Evolutionary conservation across 192 early-diverging fungal genomes (phyloP), one percentile per base, ranked within the genome.

Genomic region (Podila epigama): DNA sequence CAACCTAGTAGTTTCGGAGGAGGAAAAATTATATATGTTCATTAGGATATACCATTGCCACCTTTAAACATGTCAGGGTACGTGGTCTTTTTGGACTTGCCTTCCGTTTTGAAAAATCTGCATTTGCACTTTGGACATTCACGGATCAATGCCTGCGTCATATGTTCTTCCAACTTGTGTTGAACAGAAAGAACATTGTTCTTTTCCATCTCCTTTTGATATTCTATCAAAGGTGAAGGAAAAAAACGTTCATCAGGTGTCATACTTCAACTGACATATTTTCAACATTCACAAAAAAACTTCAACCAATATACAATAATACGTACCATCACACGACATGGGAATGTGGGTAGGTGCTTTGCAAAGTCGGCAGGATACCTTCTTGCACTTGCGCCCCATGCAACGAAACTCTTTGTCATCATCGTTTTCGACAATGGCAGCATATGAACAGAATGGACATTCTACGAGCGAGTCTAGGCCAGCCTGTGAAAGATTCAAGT

Each of bases 331-430:
- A 72, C 87, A 88, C 0, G 86, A 79, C 25, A 69, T 58, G 2
- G 87, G 87, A 52, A 85, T 66, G 60, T 88, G 87, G 50, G 85
- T 89, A 5, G 56, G 77, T 3, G 63, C 63, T 41, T 80, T 70
- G 22, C 87, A 88, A 20, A 70, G 40, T 4, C 87, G 72, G 42
- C 87, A 88, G 2, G 82, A 82, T 27, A 88, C 81, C 16, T 65
- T 75, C 20, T 50, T 59, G 56, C 87, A 88, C 28, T 60, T 66
- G 7, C 52, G 72, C 22, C 79, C 75, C 41, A 71, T 37, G 54
- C 87, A 88, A n/a, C 68, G 66, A 68, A 88, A 88, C 35, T 87
- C 78, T 52, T 79, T 84, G 37, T 87, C 83, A 16, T 63, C 64
- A 15, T 81, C 81, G 27, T 73, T 66, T 40, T 79, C 70, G 10